Evolutionary conservation across 208 protist genomes (phyloP).

Genomic region (Trypanosoma caninum): DNA sequence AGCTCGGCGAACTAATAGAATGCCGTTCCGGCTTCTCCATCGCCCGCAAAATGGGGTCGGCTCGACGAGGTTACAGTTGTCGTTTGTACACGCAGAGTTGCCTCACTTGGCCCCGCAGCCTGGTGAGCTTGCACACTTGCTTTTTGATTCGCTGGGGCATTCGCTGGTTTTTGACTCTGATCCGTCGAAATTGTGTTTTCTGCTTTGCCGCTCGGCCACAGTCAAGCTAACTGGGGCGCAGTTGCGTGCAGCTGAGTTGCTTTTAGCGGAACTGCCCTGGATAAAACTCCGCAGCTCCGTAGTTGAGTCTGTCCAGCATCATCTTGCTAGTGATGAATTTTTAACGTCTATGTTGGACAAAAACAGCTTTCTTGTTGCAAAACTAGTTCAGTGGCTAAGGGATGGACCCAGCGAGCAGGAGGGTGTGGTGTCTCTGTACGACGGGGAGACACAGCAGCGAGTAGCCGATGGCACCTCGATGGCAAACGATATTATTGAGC

Average conservation of each 20-base stretch:
- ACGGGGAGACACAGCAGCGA: neutral
- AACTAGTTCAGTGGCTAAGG: constrained; percentile 20
- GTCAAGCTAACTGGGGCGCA: constrained; percentile 26
- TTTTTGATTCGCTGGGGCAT: neutral
- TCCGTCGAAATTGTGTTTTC: constrained; percentile 27
- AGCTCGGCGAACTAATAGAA: constrained; percentile 1
- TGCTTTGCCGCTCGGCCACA: constrained; percentile 24
- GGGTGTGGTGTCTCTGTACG: neutral
- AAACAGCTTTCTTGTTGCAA: constrained; percentile 15
- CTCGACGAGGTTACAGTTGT: constrained; percentile 5
- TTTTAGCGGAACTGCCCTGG: constrained; percentile 9
- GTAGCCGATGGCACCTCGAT: neutral
- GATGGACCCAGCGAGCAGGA: neutral
- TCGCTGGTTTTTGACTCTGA: constrained; percentile 32
- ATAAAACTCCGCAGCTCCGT: neutral
- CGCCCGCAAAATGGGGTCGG: constrained; percentile 32
- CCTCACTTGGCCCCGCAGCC: constrained; percentile 43
- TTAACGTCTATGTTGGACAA: constrained; percentile 9
- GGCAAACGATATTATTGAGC: constrained; percentile 26
- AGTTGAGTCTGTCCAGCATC: neutral
- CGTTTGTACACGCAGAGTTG: constrained; percentile 20
- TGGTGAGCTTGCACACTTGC: constrained; percentile 39
- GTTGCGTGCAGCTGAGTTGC: constrained; percentile 20
- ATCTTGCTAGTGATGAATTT: constrained; percentile 13
- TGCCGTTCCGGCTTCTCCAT: constrained; percentile 37